Base-by-base conservation (phyloP, 179 eudicot genomes). In the Actinidia chinensis region DNA sequence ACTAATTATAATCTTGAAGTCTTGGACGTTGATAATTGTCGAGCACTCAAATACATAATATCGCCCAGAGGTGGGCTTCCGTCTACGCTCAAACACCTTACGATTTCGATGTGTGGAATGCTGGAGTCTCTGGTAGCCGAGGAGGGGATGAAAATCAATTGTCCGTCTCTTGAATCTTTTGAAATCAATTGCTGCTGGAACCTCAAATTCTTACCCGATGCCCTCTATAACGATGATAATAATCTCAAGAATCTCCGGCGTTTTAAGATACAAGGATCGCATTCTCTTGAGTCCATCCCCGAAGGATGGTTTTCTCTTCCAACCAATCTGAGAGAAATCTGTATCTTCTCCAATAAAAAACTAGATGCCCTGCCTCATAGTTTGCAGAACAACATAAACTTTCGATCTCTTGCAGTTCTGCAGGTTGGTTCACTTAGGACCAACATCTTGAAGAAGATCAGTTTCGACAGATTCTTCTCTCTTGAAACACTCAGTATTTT, bases 101-200 rank as follows among this genome's bases (percentile, higher is more conserved):
- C 0, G 0, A 43, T 73, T 55, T 0, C 0, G 1, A 0, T 0
- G 0, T 73, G 76, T 42, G 13, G 0, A 40, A 14, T 55, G 17
- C 43, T 73, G 76, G 48, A 18, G 8, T 36, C 61, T 17, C 1
- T 54, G n/a, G 8, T 54, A 17, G 76, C n/a, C 18, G 36, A 36
- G 47, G 76, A 46, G 1, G 55, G 50, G 47, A n/a, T 73, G 3
- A 12, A 73, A 20, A 52, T 25, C 6, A 8, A 73, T n/a, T 73
- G 73, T 48, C 58, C 76, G 0, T n/a, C 51, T 36, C 66, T 73
- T 36, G 48, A 73, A 52, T 6, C 11, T 70, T 4, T 70, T 12
- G 1, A 2, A 12, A 25, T 70, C 74, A 0, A 0, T 0, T 0
- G 1, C 0, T 70, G 74, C 48, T 4, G 17, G 8, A 1, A 4